Evolutionary conservation across 2,329 filamentous ascomycete species (phyloP).

Genomic region (Aspergillus sp.): DNA sequence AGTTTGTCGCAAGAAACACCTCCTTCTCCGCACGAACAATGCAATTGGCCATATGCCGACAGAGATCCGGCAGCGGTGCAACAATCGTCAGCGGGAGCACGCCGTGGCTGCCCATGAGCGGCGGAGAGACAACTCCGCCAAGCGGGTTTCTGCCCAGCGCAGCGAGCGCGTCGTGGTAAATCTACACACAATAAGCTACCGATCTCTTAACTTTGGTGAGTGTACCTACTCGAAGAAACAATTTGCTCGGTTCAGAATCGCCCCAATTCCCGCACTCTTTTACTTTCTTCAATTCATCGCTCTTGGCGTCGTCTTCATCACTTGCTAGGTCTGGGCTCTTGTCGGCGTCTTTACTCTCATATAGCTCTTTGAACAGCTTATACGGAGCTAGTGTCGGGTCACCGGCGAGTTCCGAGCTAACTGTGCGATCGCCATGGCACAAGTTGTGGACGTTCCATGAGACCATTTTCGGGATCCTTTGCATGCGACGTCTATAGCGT

Average conservation of each 20-base stretch:
- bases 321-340: constrained; percentile 22
- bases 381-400: constrained; percentile 55
- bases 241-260: constrained; percentile 58
- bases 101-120: constrained; percentile 61
- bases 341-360: constrained; percentile 36
- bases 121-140: constrained; percentile 55
- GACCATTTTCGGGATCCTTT: not conserved
- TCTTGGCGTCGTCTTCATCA: constrained; percentile 15
- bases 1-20: constrained; percentile 73
- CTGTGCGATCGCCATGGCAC: constrained; percentile 54
- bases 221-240: constrained; percentile 61
- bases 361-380: constrained; percentile 59
- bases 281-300: constrained; percentile 55
- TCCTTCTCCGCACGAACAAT: constrained; percentile 72
- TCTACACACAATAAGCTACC: constrained; percentile 24
- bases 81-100: constrained; percentile 69
- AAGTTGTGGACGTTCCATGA: constrained; percentile 45
- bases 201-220: not conserved
- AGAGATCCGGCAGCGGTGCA: constrained; percentile 68
- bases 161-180: constrained; percentile 64
- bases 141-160: constrained; percentile 41
- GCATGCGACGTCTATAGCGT: not conserved
- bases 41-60: constrained; percentile 72
- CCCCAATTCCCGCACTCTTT: constrained; percentile 68
- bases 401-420: constrained; percentile 58